Percentiles rank a stretch among this genome's conserved stretches.
Conservation (phyloP, 371 early-diverging fungal species). For the Coemansia sp. region DNA sequence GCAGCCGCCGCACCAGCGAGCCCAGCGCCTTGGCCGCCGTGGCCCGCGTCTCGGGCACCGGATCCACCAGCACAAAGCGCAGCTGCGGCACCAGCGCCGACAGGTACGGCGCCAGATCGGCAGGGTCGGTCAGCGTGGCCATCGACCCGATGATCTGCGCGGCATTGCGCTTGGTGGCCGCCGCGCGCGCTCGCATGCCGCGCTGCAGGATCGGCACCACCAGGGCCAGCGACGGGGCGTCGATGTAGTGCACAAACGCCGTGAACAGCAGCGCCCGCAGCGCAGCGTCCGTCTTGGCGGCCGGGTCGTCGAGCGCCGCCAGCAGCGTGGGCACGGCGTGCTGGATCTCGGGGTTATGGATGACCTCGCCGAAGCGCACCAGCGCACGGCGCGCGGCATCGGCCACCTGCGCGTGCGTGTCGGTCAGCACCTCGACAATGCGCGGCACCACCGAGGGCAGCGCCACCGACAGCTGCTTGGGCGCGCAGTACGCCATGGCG, state of each 20-base stretch:
- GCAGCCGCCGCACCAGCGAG: constrained; percentile 84
- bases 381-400: constrained; percentile 86
- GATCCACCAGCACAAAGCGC: constrained; percentile 87
- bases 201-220: constrained; percentile 93
- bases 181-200: constrained; percentile 86
- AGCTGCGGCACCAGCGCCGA: constrained; percentile 79
- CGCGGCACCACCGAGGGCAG: constrained; percentile 92
- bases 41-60: constrained; percentile 94
- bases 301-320: constrained; percentile 88
- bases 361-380: constrained; percentile 87
- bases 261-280: constrained; percentile 85
- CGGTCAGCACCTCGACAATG: constrained; percentile 86
- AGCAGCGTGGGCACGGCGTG: constrained; percentile 83
- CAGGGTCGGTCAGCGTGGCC: constrained; percentile 87
- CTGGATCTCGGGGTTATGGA: constrained; percentile 96
- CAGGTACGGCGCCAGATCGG: constrained; percentile 88
- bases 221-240: constrained; percentile 93
- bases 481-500: constrained; percentile 93
- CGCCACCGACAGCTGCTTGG: constrained; percentile 89
- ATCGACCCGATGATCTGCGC: constrained; percentile 97
- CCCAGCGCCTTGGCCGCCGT: constrained; percentile 94
- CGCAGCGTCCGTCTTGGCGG: constrained; percentile 77
- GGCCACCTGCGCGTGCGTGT: constrained; percentile 91
- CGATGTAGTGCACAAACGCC: constrained; percentile 96
- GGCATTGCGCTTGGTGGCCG: constrained; percentile 89